Percentiles rank a stretch among this genome's conserved stretches.
phyloP scores from a whole-genome alignment of 2,329 filamentous ascomycete species.

The Phyllosticta paracitricarpa region DNA sequence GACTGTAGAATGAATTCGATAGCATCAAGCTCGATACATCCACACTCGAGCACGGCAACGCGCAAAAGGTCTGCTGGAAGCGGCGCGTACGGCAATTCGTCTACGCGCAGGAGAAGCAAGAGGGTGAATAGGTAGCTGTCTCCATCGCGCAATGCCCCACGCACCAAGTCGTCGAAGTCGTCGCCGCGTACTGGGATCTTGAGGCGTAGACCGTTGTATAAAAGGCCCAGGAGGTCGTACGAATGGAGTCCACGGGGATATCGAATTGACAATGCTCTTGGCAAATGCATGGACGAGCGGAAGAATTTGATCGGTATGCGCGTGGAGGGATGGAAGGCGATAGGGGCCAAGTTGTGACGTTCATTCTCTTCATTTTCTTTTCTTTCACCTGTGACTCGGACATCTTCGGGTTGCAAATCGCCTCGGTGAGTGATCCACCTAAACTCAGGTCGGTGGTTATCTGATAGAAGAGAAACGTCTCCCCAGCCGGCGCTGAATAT shows the following conservation, averaged over 20 bases:
- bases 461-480: too few relatives aligned
- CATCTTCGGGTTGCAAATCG: too few relatives aligned
- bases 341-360: background rate
- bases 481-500: background rate
- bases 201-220: background rate
- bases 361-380: background rate
- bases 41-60: background rate
- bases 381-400: background rate
- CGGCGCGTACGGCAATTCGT: background rate
- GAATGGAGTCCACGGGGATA: too few relatives aligned
- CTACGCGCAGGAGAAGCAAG: slow-evolving; percentile 15
- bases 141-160: slow-evolving; percentile 18
- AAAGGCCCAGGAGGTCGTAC: background rate
- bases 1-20: background rate
- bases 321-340: background rate
- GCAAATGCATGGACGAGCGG: background rate
- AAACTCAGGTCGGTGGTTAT: too few relatives aligned
- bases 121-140: slow-evolving; percentile 20
- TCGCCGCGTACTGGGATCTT: slow-evolving; percentile 22
- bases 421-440: too few relatives aligned
- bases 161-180: slow-evolving; percentile 20
- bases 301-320: background rate
- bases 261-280: background rate
- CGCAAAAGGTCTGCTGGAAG: background rate
- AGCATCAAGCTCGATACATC: background rate